Conservation (phyloP, 768 basidiomycete species). For the Boletus rubroflammeus region DNA sequence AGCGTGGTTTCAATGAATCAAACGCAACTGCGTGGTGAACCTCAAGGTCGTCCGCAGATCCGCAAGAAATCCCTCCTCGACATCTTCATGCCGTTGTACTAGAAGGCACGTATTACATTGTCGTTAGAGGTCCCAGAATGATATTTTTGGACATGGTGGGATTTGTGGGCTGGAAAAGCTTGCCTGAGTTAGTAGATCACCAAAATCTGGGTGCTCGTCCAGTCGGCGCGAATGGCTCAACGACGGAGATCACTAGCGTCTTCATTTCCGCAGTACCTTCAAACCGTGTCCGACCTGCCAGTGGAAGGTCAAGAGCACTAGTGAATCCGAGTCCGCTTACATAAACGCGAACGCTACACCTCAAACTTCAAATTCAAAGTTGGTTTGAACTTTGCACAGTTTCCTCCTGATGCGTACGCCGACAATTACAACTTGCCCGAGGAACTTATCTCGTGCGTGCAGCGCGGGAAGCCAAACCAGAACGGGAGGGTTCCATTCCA, state of each 20-base stretch:
- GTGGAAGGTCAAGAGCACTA: background rate
- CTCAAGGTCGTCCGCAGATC: background rate
- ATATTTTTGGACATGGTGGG: background rate
- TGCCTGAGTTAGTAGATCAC: background rate
- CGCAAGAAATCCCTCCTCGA: background rate
- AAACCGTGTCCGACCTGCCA: too few species aligned
- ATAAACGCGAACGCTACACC: background rate
- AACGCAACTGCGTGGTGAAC: background rate
- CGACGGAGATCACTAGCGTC: background rate
- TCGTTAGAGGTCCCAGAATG: background rate
- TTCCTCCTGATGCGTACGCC: background rate
- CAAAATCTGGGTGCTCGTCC: background rate
- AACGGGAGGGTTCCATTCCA: conserved; percentile 5
- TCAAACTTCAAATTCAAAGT: too few species aligned
- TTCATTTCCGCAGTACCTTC: background rate
- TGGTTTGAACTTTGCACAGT: background rate
- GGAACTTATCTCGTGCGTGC: conserved; percentile 1
- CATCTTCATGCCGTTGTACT: background rate
- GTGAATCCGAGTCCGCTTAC: background rate
- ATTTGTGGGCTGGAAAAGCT: background rate
- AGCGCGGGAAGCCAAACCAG: background rate
- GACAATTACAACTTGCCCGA: background rate
- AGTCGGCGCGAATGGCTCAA: background rate
- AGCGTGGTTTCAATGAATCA: conserved; percentile 4
- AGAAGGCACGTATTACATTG: background rate